These are phyloP conservation scores for Saprolegnia diclina DNA, from an alignment of 352 stramenopile species.

Conservation along the genomic window DNA sequence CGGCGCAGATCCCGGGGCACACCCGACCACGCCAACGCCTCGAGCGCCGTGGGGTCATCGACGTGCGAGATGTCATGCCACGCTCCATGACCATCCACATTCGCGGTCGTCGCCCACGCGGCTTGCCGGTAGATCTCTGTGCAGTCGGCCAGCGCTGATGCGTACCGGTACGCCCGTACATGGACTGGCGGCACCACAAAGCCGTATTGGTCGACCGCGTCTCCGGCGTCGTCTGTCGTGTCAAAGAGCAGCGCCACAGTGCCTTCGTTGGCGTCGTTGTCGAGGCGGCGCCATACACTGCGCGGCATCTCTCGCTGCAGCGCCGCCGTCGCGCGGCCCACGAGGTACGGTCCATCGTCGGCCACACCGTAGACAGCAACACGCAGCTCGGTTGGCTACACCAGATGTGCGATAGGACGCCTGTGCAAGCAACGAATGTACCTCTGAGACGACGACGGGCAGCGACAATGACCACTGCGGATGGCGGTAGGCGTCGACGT, in stretches of 20 bases:
- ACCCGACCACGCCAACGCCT: conserved; percentile 5
- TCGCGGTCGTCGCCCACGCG: too few species aligned
- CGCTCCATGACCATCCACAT: background rate
- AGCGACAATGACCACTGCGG: background rate
- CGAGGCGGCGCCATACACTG: background rate
- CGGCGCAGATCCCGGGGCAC: background rate
- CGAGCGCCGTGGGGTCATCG: background rate
- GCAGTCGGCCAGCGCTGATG: background rate
- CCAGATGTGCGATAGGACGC: background rate
- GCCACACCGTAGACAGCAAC: background rate
- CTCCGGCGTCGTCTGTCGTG: background rate
- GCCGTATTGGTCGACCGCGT: background rate
- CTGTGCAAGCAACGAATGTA: too few species aligned
- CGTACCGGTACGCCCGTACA: background rate
- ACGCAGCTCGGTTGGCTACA: background rate
- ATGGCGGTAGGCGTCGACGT: conserved; percentile 15
- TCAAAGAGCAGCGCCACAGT: background rate
- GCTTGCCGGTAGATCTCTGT: background rate
- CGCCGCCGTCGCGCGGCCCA: background rate
- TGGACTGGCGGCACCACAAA: background rate
- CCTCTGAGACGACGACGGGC: background rate
- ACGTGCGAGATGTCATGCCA: background rate
- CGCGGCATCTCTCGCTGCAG: background rate
- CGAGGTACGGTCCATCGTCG: background rate
- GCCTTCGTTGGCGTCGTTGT: background rate